Evolutionary conservation across 2,329 filamentous ascomycete genomes (phyloP), one percentile per base, ranked within the genome.

Genomic region (Mollisiaceae sp.): DNA sequence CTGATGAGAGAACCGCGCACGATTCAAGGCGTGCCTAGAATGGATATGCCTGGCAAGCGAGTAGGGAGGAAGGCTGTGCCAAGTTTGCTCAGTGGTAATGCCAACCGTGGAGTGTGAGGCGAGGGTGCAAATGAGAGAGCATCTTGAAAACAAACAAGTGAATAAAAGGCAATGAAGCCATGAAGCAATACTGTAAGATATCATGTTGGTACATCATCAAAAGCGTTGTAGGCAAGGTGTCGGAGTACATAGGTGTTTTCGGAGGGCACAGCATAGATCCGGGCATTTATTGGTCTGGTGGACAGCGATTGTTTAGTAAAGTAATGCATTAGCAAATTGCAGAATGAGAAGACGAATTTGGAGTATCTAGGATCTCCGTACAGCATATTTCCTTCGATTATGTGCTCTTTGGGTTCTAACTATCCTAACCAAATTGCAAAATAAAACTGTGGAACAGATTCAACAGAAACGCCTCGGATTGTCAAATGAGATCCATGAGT

Each of bases 1-100:
- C 82, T 97, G 56, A 97, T 98, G 93, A 92, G 93, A 77, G 94
- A 97, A 78, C 94, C 94, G 36, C 86, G 94, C 65, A 89, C 92
- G 68, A 94, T 97, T 45, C 93, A 97, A 77, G 94, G 94, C 41
- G 89, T 93, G n/a, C 93, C 93, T 27, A 81, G 86, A 39, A 82
- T 84, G 20, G 76, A 77, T 63, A 58, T 73, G 22, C 72, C 74
- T 14, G 74, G 74, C 0, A 76, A 75, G 64, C 67, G 70, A 62
- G 72, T 77, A 1, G 73, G 75, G 1, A 65, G 76, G 12, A 78
- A 78, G 62, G 75, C 75, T 8, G 74, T 78, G 1, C 76, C 76
- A 5, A 78, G 76, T 65, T 62, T 78, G 64, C 66, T 78, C 20
- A 73, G 73, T 35, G 45, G 45, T 50, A 50, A 27, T n/a, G 65